Percentiles rank a stretch among this genome's conserved stretches.
These are phyloP conservation scores for Firmiana major DNA, from an alignment of 345 rosid genomes.

Conservation along the genomic window DNA sequence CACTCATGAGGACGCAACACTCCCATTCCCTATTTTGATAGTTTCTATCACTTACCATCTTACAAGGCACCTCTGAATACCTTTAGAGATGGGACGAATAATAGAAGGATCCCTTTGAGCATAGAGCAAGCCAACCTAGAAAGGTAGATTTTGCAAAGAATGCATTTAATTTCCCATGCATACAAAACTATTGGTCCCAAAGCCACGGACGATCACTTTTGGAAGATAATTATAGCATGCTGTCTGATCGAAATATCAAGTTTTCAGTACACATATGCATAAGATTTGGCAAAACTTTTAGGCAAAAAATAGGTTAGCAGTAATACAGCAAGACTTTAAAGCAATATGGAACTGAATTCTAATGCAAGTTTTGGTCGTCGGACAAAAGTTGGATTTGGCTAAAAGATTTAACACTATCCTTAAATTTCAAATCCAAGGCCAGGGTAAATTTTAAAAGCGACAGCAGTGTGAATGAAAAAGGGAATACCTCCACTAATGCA, in stretches of 20 bases:
- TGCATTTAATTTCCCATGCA: background rate
- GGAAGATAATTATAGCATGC: background rate
- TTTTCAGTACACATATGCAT: background rate
- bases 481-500: conserved; percentile 70
- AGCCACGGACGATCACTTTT: background rate
- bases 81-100: conserved; percentile 80
- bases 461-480: background rate
- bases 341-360: background rate
- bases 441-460: background rate
- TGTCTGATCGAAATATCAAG: background rate
- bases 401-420: background rate
- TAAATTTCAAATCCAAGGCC: background rate
- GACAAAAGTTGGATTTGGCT: conserved; percentile 8
- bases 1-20: background rate
- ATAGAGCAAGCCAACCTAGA: conserved; percentile 84
- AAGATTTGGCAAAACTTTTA: background rate
- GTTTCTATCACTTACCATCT: conserved; percentile 63
- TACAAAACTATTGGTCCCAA: background rate
- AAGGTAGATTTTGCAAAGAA: background rate
- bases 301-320: background rate
- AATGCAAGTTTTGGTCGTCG: background rate
- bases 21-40: background rate
- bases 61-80: conserved; percentile 78
- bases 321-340: background rate
- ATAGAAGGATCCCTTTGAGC: conserved; percentile 86